phyloP scores from a whole-genome alignment of 331 rosid genomes.

The Cucumis variabilis region DNA sequence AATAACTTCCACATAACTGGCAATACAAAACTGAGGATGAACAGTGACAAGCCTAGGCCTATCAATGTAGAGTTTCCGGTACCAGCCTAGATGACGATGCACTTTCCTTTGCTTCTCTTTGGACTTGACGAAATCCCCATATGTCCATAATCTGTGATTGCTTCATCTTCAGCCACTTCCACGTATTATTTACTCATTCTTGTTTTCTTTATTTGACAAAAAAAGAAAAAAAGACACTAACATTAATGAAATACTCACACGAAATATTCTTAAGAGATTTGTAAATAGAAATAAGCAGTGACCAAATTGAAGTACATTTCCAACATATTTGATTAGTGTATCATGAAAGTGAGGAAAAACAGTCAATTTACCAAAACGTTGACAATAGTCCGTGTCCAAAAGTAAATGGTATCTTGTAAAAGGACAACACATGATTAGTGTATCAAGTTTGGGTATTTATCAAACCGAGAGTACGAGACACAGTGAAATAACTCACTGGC shows the following conservation, averaged over 20 bases:
- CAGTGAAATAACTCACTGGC: background rate
- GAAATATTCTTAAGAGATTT: conserved; percentile 64
- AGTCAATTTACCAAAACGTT: background rate
- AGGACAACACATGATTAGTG: background rate
- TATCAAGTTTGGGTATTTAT: background rate
- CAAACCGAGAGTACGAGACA: background rate
- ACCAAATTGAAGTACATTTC: background rate
- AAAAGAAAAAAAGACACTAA: background rate
- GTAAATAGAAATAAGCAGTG: conserved; percentile 9
- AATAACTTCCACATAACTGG: too few relatives aligned
- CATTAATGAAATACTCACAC: background rate
- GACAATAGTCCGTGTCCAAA: background rate
- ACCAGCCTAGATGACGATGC: too few relatives aligned
- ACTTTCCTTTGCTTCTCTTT: too few relatives aligned
- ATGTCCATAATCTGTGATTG: background rate
- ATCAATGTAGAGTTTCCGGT: too few relatives aligned
- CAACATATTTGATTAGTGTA: background rate
- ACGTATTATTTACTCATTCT: background rate
- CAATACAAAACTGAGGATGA: too few relatives aligned
- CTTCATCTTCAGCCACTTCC: background rate
- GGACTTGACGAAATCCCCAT: too few relatives aligned
- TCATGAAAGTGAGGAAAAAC: background rate
- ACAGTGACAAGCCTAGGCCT: too few relatives aligned
- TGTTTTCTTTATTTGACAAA: background rate
- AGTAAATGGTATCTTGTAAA: background rate